Conservation (phyloP, 2,329 filamentous ascomycete genomes). For the Talaromyces pinophilus region DNA sequence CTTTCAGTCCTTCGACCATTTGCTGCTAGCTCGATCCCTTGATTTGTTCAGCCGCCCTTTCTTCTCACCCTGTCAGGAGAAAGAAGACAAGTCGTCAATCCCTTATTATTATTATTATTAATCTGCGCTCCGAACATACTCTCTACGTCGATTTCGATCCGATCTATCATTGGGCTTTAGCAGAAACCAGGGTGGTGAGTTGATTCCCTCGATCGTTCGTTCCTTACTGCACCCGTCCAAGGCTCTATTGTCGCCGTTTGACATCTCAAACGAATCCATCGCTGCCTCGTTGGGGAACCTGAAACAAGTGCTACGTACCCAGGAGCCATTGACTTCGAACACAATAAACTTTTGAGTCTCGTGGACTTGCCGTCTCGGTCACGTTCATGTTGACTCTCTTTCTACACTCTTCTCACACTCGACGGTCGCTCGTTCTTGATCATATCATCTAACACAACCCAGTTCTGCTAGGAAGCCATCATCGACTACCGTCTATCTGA, state of each 20-base stretch:
- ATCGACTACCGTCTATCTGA: neutral
- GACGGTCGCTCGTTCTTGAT: neutral
- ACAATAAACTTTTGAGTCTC: neutral
- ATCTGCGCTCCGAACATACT: neutral
- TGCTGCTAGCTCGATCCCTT: constrained; percentile 6
- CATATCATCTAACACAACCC: constrained; percentile 10
- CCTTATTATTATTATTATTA: neutral
- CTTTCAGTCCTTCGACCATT: neutral
- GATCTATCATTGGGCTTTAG: neutral
- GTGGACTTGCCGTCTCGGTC: neutral
- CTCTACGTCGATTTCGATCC: constrained; percentile 1
- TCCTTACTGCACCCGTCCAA: neutral
- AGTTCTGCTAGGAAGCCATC: constrained; percentile 8
- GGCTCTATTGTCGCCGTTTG: constrained; percentile 1
- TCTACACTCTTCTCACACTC: neutral
- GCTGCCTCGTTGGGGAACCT: neutral
- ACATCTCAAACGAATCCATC: neutral
- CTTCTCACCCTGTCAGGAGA: neutral
- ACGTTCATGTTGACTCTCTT: neutral
- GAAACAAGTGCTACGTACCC: neutral
- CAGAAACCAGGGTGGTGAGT: constrained; percentile 22
- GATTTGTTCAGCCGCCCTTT: neutral
- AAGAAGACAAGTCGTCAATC: neutral
- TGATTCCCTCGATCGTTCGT: neutral
- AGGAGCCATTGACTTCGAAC: neutral